Evolutionary conservation across 2,329 filamentous ascomycete genomes (phyloP).

Genomic region (Coniochaeta ligniaria): DNA sequence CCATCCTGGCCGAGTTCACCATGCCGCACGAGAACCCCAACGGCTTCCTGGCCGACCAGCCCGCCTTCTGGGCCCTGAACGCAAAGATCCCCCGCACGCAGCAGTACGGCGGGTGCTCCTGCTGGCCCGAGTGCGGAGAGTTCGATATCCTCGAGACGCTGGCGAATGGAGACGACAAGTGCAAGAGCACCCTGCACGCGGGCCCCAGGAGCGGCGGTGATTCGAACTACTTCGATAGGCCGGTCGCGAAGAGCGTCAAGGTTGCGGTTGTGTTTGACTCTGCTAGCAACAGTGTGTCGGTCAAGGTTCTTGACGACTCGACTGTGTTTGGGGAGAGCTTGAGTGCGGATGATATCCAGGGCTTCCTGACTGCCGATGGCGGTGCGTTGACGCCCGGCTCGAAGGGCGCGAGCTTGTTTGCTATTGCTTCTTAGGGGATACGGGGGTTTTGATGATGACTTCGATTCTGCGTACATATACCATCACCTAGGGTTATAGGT

Average conservation of each 20-base stretch:
- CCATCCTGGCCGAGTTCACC: slow-evolving; percentile 66
- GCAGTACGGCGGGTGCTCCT: slow-evolving; percentile 67
- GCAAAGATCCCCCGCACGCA: slow-evolving; percentile 61
- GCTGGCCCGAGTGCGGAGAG: slow-evolving; percentile 69
- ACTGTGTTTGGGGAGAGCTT: background rate
- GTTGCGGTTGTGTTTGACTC: slow-evolving; percentile 56
- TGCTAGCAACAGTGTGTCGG: slow-evolving; percentile 41
- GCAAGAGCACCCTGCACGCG: slow-evolving; percentile 65
- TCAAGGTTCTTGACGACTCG: slow-evolving; percentile 39
- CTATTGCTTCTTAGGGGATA: background rate
- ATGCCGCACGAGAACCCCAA: slow-evolving; percentile 56
- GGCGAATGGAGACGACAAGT: slow-evolving; percentile 53
- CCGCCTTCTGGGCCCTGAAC: slow-evolving; percentile 71
- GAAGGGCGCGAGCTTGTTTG: background rate
- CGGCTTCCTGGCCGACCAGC: slow-evolving; percentile 57
- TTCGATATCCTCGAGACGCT: slow-evolving; percentile 71
- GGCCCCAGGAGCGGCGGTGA: slow-evolving; percentile 52
- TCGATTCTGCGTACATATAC: background rate
- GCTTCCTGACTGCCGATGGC: slow-evolving; percentile 2
- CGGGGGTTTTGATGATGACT: background rate
- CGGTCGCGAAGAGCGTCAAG: slow-evolving; percentile 51
- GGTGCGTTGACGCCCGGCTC: background rate
- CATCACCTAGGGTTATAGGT: background rate
- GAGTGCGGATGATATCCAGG: slow-evolving; percentile 1
- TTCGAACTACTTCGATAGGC: slow-evolving; percentile 66